Evolutionary conservation across 192 early-diverging fungal genomes (phyloP), one percentile per base, ranked within the genome.

Genomic region (Gonapodya sp.): DNA sequence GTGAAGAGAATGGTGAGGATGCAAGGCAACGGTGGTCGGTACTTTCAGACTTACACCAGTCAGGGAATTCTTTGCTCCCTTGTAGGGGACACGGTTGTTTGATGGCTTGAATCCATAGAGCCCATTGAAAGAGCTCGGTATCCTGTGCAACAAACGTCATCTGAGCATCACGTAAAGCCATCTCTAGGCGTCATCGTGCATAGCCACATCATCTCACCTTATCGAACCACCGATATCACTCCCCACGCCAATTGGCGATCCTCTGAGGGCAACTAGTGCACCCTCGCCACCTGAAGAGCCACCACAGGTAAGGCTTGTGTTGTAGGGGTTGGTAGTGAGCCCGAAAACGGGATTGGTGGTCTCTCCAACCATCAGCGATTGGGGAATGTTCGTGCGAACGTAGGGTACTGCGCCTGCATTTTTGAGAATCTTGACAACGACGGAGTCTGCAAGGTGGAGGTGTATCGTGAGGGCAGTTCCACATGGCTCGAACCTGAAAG

Each of bases 151-250:
- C 2, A 18, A 18, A 34, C 8, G 30, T 18, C 31, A n/a, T n/a
- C n/a, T n/a, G n/a, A n/a, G n/a, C n/a, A n/a, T n/a, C n/a, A n/a
- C n/a, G n/a, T n/a, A n/a, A n/a, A n/a, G n/a, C n/a, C n/a, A n/a
- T n/a, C n/a, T n/a, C n/a, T n/a, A n/a, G n/a, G n/a, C n/a, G n/a
- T n/a, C n/a, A n/a, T n/a, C n/a, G 46, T 64, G 46, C 46, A 64
- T 64, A 64, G 46, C n/a, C n/a, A n/a, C n/a, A n/a, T 8, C 46
- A 24, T 64, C 46, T 64, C 46, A 64, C 46, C 46, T 64, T 64
- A 64, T 64, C 46, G 46, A 64, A 64, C 80, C 80, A 34, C 80
- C 80, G 73, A 81, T 81, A 74, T 81, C 80, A 24, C 72, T 81
- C 1, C 73, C 80, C 18, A 81, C 64, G 1, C 80, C 80, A 1